Evolutionary conservation across 331 rosid species (phyloP), one percentile per base, ranked within the genome.

Genomic region (Quercus tomentella): DNA sequence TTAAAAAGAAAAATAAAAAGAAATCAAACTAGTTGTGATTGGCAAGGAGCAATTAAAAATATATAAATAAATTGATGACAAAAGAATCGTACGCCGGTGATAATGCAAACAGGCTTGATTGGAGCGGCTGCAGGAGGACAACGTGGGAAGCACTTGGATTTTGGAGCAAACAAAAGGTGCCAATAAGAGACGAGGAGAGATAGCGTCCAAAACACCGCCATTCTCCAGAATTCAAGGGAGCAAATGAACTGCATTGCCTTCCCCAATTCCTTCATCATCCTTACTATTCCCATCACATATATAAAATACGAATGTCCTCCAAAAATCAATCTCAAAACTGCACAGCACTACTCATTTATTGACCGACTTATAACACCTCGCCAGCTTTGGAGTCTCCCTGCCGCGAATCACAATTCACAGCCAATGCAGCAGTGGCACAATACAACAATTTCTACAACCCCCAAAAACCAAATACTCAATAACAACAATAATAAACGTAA

Each of bases 151-250:
- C 88, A 82, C 7, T 80, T 70, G 68, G 60, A 45, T 61, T 65
- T 80, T 2, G 70, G 73, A 69, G 83, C 57, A 66, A 83, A 78
- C 49, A 86, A 33, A 75, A 89, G 75, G 76, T 74, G 85, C 69
- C 83, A 86, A 76, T 91, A 76, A 16, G 97, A 94, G 28, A 70
- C 28, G 26, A 86, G 21, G 58, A 90, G 81, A 60, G 81, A 83
- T 5, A 76, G 3, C 1, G 83, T 74, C 98, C 98, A 94, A 31
- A 87, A 62, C 83, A 91, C 71, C 6, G 89, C 79, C 98, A 94
- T 94, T 80, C 91, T 92, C 96, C 87, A 92, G 83, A 92, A 94
- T 75, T 92, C 86, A 8, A 81, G 4, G 26, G 89, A 83, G 52
- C 70, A 70, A 33, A 89, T 52, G 67, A 92, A 94, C 26, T 66